These are phyloP conservation scores for Exophiala sp. DNA, from an alignment of 2,329 filamentous ascomycete species.

Conservation along the genomic window DNA sequence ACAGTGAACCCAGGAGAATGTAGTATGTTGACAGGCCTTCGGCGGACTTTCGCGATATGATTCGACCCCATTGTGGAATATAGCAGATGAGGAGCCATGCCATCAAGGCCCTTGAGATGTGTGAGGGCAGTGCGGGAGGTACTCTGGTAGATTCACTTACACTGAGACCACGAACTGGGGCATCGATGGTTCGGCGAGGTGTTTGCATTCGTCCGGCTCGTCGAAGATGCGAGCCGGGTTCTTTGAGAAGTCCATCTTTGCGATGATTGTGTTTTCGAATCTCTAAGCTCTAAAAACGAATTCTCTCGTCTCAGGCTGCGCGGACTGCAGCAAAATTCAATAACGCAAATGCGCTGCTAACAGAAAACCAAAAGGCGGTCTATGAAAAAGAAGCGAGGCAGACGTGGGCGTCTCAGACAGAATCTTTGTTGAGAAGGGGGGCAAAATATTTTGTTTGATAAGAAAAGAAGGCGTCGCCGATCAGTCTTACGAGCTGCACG, in stretches of 20 bases:
- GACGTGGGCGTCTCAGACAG: too few species aligned
- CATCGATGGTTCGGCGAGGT: constrained; percentile 11
- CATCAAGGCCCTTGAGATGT: constrained; percentile 9
- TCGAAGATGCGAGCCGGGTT: background rate
- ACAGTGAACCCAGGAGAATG: constrained; percentile 14
- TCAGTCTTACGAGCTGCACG: background rate
- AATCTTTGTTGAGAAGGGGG: too few species aligned
- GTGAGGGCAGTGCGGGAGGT: background rate
- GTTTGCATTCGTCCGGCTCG: constrained; percentile 8
- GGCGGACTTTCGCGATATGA: constrained; percentile 12
- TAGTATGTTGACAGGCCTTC: constrained; percentile 16
- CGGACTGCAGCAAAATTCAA: too few species aligned
- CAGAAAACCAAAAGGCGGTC: too few species aligned
- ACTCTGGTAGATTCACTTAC: background rate
- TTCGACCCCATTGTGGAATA: constrained; percentile 13
- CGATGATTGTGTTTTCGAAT: background rate
- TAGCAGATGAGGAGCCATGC: constrained; percentile 18
- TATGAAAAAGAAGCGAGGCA: too few species aligned
- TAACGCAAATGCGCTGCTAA: too few species aligned
- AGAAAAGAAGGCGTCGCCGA: too few species aligned
- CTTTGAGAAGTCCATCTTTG: constrained; percentile 1
- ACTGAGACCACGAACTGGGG: constrained; percentile 13
- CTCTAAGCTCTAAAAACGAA: too few species aligned
- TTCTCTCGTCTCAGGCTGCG: too few species aligned
- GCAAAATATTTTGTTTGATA: too few species aligned